A percentile compares a stretch with the other conserved stretches of the same genome.
phyloP scores from a whole-genome alignment of 495 filamentous ascomycete species.

The Aspergillus campestris region DNA sequence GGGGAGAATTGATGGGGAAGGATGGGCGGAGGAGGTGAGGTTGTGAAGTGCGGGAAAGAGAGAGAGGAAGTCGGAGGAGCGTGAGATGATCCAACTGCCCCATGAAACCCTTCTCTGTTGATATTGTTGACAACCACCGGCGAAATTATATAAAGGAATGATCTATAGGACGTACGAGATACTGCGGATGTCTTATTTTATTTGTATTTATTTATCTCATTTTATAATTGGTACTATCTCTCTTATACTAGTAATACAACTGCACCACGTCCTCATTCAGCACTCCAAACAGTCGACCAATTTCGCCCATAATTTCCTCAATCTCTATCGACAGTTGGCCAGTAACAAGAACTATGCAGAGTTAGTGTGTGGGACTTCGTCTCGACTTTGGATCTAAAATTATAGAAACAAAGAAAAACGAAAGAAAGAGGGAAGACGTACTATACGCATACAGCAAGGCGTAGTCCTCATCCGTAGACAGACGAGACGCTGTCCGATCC shows the following conservation, averaged over 20 bases:
- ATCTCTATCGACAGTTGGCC: constrained; percentile 45
- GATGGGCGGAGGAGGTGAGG: too few species aligned
- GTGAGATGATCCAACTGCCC: background rate
- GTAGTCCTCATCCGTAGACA: constrained; percentile 58
- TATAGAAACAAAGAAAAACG: background rate
- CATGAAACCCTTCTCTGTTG: too few species aligned
- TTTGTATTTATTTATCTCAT: too few species aligned
- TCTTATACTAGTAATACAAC: constrained; percentile 41
- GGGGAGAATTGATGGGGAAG: too few species aligned
- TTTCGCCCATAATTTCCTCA: constrained; percentile 40
- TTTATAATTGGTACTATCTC: constrained; percentile 6
- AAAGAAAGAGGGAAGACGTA: constrained; percentile 22
- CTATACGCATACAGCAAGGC: constrained; percentile 67
- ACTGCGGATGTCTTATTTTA: too few species aligned
- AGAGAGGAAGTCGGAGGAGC: too few species aligned
- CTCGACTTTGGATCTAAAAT: background rate
- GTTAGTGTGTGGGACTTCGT: background rate
- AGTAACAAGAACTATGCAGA: constrained; percentile 39
- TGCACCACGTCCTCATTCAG: constrained; percentile 66
- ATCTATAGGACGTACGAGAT: too few species aligned
- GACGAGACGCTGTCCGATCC: constrained; percentile 45
- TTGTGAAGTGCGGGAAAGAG: too few species aligned
- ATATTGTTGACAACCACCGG: background rate
- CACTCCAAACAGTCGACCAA: constrained; percentile 57
- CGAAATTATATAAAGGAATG: too few species aligned